Conservation (phyloP, 768 basidiomycete species). For the Suillus subluteus region DNA sequence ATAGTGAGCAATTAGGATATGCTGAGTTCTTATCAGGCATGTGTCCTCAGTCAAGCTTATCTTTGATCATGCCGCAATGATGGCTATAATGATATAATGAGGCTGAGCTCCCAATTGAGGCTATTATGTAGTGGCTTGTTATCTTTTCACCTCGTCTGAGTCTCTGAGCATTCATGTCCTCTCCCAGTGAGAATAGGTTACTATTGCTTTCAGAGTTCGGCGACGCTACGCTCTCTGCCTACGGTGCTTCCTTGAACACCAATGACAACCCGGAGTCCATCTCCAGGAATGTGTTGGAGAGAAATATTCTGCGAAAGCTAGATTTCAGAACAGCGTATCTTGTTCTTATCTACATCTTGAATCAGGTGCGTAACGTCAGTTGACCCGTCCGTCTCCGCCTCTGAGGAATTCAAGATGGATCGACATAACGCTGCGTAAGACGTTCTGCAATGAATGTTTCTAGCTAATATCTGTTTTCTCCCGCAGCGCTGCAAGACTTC, state of each 20-base stretch:
- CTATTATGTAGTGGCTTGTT: too few species aligned
- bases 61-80: too few species aligned
- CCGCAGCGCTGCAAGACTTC: constrained; percentile 67
- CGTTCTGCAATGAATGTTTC: background rate
- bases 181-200: background rate
- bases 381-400: background rate
- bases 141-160: too few species aligned
- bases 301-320: constrained; percentile 43
- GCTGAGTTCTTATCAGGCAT: too few species aligned
- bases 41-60: too few species aligned
- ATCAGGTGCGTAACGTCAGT: constrained; percentile 38
- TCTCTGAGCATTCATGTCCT: background rate
- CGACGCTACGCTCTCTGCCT: background rate
- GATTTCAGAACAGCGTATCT: constrained; percentile 46
- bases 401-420: constrained; percentile 48
- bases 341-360: constrained; percentile 46
- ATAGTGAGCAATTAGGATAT: too few species aligned
- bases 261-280: background rate
- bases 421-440: constrained; percentile 65
- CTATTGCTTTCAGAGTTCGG: background rate
- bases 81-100: too few species aligned
- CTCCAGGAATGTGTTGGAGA: constrained; percentile 38
- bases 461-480: background rate
- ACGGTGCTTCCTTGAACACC: background rate
- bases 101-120: too few species aligned